Evolutionary conservation across 495 filamentous ascomycete genomes (phyloP), one percentile per base, ranked within the genome.

Genomic region (Penicillium egyptiacum): DNA sequence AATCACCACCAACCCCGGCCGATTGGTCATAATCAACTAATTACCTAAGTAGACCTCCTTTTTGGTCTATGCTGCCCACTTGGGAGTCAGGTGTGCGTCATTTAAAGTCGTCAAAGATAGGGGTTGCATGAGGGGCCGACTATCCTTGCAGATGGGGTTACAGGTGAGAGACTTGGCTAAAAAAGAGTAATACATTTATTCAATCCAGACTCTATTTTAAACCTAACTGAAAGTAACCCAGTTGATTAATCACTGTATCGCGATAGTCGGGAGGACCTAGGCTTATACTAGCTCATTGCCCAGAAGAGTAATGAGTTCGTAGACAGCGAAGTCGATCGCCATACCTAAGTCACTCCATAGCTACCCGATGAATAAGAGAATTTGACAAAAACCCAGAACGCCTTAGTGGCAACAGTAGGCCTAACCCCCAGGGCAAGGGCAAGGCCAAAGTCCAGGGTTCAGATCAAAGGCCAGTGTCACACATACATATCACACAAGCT

Each of bases 401-500:
- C 53, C 22, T 10, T 17, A 33, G 22, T 35, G 25, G 33, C 31
- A 55, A 47, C 5, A 39, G 22, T 52, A 17, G 22, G 35, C 22
- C 58, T 50, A 19, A 46, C 44, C 44, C 44, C 22, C 51, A 47
- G 31, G 25, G 20, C 23, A 22, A 20, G 14, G n/a, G 8, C 5
- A 50, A 14, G 5, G 47, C 47, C 47, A 37, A 35, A 28, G 46
- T 33, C 33, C n/a, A 50, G 49, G 19, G 30, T 41, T 37, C 26
- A 48, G 43, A 50, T 61, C 53, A 50, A 60, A 50, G 46, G 48
- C 57, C 28, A 12, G 3, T 48, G 45, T 22, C 28, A 46, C 50
- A 59, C 39, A 64, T 68, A 46, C 50, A 59, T 28, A 64, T 63
- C 26, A 57, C 65, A 66, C 64, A 48, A 51, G 66, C 58, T 60